Conservation (phyloP, 352 stramenopile genomes). For the Globisporangium spiculum region DNA sequence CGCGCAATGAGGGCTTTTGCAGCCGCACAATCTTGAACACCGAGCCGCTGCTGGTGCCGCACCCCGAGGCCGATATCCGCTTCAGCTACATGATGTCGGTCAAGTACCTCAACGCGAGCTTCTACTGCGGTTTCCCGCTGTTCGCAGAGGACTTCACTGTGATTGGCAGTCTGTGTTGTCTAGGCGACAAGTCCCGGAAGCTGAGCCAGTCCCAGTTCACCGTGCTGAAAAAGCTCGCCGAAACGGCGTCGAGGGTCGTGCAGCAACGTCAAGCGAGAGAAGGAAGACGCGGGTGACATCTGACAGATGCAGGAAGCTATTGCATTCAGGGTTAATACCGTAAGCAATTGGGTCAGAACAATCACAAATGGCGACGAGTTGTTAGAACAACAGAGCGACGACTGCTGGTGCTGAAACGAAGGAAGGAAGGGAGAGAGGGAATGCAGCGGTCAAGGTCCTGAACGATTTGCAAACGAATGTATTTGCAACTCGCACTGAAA, state of each 20-base stretch:
- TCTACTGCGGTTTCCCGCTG: conserved; percentile 24
- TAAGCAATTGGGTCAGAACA: no score
- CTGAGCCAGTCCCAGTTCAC: conserved; percentile 17
- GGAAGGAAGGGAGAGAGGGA: no score
- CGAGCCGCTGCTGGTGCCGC: conserved; percentile 43
- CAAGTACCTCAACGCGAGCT: conserved; percentile 23
- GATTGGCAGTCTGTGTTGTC: conserved; percentile 21
- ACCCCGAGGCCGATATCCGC: conserved; percentile 48
- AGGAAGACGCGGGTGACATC: no score
- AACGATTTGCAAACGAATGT: no score
- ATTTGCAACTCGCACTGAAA: no score
- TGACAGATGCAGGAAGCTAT: no score
- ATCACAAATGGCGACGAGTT: no score
- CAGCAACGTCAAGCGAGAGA: background rate
- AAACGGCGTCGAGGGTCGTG: conserved; percentile 13
- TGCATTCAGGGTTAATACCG: no score
- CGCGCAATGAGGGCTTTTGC: conserved; percentile 49
- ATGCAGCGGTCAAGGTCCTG: no score
- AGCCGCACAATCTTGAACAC: conserved; percentile 46
- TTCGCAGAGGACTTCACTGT: conserved; percentile 15
- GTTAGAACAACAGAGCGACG: no score
- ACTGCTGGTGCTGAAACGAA: no score
- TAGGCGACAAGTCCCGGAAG: conserved; percentile 13
- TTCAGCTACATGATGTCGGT: conserved; percentile 39
- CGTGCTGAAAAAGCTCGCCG: conserved; percentile 14